Base-by-base conservation (phyloP, 164 flowering plant species). In the Tinospora cordifolia region DNA sequence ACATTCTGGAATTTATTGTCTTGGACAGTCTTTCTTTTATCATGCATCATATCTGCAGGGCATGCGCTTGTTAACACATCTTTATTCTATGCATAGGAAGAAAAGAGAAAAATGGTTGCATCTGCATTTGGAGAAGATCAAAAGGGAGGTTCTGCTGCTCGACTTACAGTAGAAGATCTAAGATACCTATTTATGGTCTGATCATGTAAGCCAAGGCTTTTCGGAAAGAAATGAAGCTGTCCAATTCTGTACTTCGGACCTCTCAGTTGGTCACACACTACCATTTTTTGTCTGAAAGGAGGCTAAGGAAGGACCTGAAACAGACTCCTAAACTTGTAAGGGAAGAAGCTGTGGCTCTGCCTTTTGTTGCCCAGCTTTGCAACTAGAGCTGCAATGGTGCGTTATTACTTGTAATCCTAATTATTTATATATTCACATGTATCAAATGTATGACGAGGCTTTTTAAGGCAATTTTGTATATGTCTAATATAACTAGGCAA, bases 51-150 rank as follows among this genome's bases (percentile, higher is more conserved):
- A 19, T 21, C 3, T 17, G 19, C 21, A 51, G 22, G 8, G 17
- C 30, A 27, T 41, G 69, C 54, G 24, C 27, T 40, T 47, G 47
- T 66, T 22, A 30, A 66, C 3, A 1, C 1, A 54, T 54, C 24
- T 21, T 41, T 6, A 24, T 22, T 47, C 14, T 59, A 6, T 40
- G 8, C n/a, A 51, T 83, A 94, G 98, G 98, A 94, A 72, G 91
- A 94, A 39, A 94, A 94, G 79, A 84, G 95, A 71, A 88, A 89
- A 79, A 87, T 94, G 97, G 97, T 94, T 66, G 91, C 98, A 41
- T 90, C 98, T 21, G 98, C 98, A 51, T 92, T 92, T 81, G 97
- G 97, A 22, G 98, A 94, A 76, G 96, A 94, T 78, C 87, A 77
- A 24, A 71, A 77, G 26, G 93, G 95, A 17, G 82, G 81, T 54